phyloP scores from a whole-genome alignment of 495 filamentous ascomycete species.

The Penicillium tannophilum region DNA sequence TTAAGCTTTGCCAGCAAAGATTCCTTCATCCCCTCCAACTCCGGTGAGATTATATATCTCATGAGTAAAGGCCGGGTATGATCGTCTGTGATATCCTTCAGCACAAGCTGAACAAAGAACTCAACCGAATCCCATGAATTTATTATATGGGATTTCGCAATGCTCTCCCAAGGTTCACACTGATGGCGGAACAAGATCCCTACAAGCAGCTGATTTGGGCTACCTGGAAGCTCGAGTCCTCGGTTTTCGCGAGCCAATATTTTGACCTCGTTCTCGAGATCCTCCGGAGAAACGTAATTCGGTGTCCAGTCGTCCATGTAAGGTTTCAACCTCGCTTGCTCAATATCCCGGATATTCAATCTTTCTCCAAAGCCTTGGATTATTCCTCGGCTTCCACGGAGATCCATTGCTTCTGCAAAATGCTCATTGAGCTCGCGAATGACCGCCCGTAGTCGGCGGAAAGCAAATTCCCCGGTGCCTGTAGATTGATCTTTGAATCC shows the following conservation, averaged over 20 bases:
- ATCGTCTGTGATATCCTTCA: constrained; percentile 30
- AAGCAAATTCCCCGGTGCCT: background rate
- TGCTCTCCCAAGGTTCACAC: constrained; percentile 36
- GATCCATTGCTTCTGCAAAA: constrained; percentile 54
- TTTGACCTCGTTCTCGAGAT: constrained; percentile 23
- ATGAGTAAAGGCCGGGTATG: constrained; percentile 34
- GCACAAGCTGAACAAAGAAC: constrained; percentile 31
- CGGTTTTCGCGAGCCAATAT: constrained; percentile 25
- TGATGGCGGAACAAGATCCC: constrained; percentile 48
- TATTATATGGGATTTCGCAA: constrained; percentile 30
- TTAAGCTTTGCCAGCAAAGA: constrained; percentile 40
- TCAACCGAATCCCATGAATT: constrained; percentile 24
- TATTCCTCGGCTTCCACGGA: no score
- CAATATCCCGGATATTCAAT: no score
- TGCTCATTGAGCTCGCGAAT: constrained; percentile 58
- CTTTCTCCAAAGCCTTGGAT: no score
- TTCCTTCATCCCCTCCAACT: constrained; percentile 33
- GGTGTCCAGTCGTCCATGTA: constrained; percentile 20
- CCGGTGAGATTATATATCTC: constrained; percentile 22
- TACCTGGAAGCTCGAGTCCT: constrained; percentile 50
- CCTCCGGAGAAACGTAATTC: background rate
- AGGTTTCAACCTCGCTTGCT: constrained; percentile 6
- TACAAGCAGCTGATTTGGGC: constrained; percentile 45
- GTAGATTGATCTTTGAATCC: constrained; percentile 21
- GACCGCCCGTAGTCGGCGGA: constrained; percentile 61